Base-by-base conservation (phyloP, 257 asterid genomes). In the Nicotiana knightiana region DNA sequence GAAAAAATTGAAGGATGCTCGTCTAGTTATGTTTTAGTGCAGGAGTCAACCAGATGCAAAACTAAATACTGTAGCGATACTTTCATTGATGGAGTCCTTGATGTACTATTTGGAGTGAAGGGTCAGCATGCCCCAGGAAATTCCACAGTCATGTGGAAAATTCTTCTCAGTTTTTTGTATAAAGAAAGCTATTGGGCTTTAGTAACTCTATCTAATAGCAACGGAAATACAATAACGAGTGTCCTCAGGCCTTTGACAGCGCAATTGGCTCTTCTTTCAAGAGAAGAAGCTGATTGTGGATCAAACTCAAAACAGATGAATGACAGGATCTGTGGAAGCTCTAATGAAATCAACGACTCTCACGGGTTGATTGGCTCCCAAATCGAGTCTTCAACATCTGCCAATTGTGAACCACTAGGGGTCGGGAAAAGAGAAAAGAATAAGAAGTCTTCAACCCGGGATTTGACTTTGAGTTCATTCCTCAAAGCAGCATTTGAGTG, bases 401-500 rank as follows among this genome's bases (percentile, higher is more conserved):
- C 88, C 59, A 86, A 84, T 59, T 88, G 85, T 82, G 86, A 83
- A 83, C 68, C 86, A 76, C 75, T 71, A 54, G 87, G 86, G 59
- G 86, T 84, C 86, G 89, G 82, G 51, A 96, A 86, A 87, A 90
- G 85, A 85, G 86, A 78, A 84, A 94, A 81, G 89, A 82, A 82
- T 83, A 86, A 57, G 64, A 91, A 86, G 87, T 82, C 82, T 75
- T 80, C 78, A 67, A 85, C 82, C 68, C 84, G 82, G 89, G 87
- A 87, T 79, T 88, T 89, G 88, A 88, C 93, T 48, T 92, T 94
- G 98, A 88, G 81, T 90, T 91, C 99, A 83, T 94, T 94, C 88
- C 80, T 85, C 82, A 85, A 89, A 67, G 91, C 91, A 55, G 98
- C 95, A 35, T 81, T 71, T 46, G 93, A 79, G 80, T 95, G 95